Conservation (phyloP, 108 stramenopile genomes). For the Chaetoceros tenuissimus region DNA sequence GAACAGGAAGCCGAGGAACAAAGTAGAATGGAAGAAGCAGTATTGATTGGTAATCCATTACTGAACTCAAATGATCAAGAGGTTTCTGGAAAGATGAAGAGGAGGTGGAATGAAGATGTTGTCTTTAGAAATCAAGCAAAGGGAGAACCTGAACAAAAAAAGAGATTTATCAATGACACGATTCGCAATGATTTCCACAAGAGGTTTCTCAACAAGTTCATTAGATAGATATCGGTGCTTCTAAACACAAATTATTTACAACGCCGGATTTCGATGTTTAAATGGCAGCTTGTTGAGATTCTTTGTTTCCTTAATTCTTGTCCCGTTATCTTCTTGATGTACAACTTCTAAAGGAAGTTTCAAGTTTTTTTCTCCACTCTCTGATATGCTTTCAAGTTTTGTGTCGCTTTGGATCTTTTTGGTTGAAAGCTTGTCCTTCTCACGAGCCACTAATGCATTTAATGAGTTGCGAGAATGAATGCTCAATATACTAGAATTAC, state of each 20-base stretch:
- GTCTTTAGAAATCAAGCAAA: slow-evolving; percentile 95
- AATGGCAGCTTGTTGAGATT: slow-evolving; percentile 41
- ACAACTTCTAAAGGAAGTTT: slow-evolving; percentile 26
- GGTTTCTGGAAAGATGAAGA: slow-evolving; percentile 51
- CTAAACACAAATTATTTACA: slow-evolving; percentile 14
- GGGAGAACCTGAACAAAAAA: slow-evolving; percentile 78
- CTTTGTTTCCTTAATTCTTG: slow-evolving; percentile 29
- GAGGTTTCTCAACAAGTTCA: slow-evolving; percentile 91
- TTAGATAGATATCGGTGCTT: slow-evolving; percentile 35
- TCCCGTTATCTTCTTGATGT: slow-evolving; percentile 34
- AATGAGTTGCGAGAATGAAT: slow-evolving; percentile 38
- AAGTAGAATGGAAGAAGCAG: slow-evolving; percentile 73
- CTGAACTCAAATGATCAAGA: slow-evolving; percentile 28
- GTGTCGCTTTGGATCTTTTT: slow-evolving; percentile 12
- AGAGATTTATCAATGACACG: slow-evolving; percentile 96
- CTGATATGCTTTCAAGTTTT: too few species aligned
- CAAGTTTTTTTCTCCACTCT: slow-evolving; percentile 15
- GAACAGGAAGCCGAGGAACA: slow-evolving; percentile 61
- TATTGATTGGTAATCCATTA: slow-evolving; percentile 82
- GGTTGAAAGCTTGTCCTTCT: slow-evolving; percentile 19
- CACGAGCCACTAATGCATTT: slow-evolving; percentile 15
- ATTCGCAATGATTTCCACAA: slow-evolving; percentile 96
- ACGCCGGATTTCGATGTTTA: slow-evolving; percentile 45
- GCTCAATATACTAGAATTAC: slow-evolving; percentile 24
- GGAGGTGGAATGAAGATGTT: slow-evolving; percentile 96